These are phyloP conservation scores for Solanum rostratum DNA, from an alignment of 257 asterid genomes.

Conservation along the genomic window DNA sequence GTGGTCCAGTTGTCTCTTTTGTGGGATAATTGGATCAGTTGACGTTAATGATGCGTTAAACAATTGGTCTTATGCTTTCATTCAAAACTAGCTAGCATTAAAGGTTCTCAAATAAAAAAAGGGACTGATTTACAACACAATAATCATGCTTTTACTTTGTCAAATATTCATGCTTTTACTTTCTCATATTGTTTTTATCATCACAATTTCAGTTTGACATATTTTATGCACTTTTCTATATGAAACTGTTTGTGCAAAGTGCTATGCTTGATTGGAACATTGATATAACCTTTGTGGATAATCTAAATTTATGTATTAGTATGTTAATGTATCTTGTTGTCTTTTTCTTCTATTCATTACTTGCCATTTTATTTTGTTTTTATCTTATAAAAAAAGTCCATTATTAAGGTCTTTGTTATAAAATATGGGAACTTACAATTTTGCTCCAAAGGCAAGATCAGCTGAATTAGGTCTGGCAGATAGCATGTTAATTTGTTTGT, in stretches of 20 bases:
- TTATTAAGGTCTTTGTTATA: not conserved
- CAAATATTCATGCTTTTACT: too few species aligned
- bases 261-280: not conserved
- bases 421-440: not conserved
- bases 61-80: not conserved
- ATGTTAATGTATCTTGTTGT: too few species aligned
- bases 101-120: not conserved
- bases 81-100: too few species aligned
- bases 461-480: too few species aligned
- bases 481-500: too few species aligned
- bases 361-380: not conserved
- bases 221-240: too few species aligned
- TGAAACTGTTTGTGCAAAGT: too few species aligned
- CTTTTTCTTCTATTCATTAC: not conserved
- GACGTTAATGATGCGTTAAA: not conserved
- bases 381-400: not conserved
- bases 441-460: not conserved
- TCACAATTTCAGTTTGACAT: not conserved
- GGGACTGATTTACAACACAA: not conserved
- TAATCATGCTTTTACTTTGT: too few species aligned
- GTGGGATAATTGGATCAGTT: too few species aligned
- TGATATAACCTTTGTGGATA: too few species aligned
- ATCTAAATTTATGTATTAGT: not conserved
- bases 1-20: slow-evolving; percentile 10
- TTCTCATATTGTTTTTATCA: too few species aligned